phyloP scores from a whole-genome alignment of 2,329 filamentous ascomycete genomes.

The Colletotrichum simmondsii region DNA sequence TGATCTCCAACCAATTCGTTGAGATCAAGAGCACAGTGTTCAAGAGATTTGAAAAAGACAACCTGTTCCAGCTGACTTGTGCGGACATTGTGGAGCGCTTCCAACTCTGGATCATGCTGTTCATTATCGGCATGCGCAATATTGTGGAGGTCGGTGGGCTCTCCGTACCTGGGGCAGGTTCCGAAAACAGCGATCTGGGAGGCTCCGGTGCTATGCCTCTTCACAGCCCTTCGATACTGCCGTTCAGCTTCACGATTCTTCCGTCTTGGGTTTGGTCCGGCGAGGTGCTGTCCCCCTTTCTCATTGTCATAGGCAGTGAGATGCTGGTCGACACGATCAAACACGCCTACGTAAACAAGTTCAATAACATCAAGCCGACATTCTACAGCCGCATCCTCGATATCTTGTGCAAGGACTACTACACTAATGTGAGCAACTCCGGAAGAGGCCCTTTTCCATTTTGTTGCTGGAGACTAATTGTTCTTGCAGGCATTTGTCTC shows the following conservation, averaged over 20 bases:
- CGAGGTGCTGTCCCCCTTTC: conserved; percentile 90
- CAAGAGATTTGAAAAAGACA: conserved; percentile 98
- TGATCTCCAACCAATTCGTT: conserved; percentile 98
- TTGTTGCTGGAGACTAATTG: neutral
- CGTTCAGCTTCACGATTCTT: conserved; percentile 89
- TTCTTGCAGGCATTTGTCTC: conserved; percentile 80
- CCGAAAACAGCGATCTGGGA: conserved; percentile 58
- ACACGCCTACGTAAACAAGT: conserved; percentile 97
- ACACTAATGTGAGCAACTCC: conserved; percentile 77
- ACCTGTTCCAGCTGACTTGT: conserved; percentile 94
- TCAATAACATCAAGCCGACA: conserved; percentile 94
- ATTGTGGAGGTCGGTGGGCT: conserved; percentile 94
- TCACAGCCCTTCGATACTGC: conserved; percentile 80
- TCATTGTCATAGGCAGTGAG: conserved; percentile 94
- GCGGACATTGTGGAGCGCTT: conserved; percentile 97
- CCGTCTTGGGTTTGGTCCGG: conserved; percentile 82
- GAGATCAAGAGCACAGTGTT: conserved; percentile 99
- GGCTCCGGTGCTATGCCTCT: conserved; percentile 69
- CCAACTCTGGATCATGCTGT: conserved; percentile 95
- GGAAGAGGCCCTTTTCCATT: too few relatives aligned
- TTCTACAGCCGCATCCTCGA: conserved; percentile 93
- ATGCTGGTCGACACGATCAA: conserved; percentile 98
- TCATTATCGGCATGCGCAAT: conserved; percentile 96
- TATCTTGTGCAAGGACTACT: conserved; percentile 96
- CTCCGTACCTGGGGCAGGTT: conserved; percentile 67